Conservation (phyloP, 1,139 yeast genomes). For the Yamadazyma atlantica region DNA sequence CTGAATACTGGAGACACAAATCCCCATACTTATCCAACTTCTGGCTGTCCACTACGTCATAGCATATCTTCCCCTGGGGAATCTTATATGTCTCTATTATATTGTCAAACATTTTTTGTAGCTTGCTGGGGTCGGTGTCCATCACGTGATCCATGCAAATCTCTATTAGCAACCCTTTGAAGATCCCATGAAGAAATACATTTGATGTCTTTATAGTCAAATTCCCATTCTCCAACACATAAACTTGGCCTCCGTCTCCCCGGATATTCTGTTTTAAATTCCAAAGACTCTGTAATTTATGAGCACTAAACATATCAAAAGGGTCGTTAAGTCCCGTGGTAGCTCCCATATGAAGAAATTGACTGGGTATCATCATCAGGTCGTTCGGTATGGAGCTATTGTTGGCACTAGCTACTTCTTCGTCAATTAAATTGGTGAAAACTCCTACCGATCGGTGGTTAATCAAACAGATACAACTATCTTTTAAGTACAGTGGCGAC, state of each 20-base stretch:
- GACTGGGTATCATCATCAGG: conserved; percentile 33
- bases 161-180: conserved; percentile 68
- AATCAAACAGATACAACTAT: conserved; percentile 52
- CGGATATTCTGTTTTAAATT: conserved; percentile 64
- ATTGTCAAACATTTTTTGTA: conserved; percentile 23
- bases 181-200: conserved; percentile 70
- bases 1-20: conserved; percentile 47
- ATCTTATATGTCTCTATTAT: conserved; percentile 39
- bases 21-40: conserved; percentile 40
- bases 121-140: conserved; percentile 12
- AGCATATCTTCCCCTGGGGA: conserved; percentile 41
- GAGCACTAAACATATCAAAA: conserved; percentile 48
- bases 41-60: conserved; percentile 29
- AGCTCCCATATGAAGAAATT: conserved; percentile 44
- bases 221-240: conserved; percentile 50
- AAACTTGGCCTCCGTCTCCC: conserved; percentile 76
- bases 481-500: conserved; percentile 53
- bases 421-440: conserved; percentile 38
- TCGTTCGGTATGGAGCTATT: conserved; percentile 8
- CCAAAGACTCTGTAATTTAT: conserved; percentile 74
- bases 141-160: conserved; percentile 35
- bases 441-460: conserved; percentile 49
- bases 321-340: conserved; percentile 50
- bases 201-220: conserved; percentile 61
- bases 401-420: conserved; percentile 24